A percentile compares a stretch with the other conserved stretches of the same genome.
These are phyloP conservation scores for Leishmania turanica DNA, from an alignment of 208 protist species.

Conservation along the genomic window DNA sequence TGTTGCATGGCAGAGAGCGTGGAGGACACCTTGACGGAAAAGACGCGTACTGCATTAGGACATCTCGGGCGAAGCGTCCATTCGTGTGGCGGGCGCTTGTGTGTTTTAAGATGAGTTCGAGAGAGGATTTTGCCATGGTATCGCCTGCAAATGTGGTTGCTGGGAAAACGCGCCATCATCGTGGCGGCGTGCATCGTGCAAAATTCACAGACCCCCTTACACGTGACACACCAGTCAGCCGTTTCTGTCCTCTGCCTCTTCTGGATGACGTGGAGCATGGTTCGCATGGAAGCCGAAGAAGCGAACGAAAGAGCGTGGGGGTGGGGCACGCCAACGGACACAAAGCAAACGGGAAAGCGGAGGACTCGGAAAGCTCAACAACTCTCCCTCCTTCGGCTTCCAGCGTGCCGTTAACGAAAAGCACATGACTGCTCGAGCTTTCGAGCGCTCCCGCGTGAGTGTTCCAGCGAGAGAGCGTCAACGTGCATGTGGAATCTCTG, in stretches of 20 bases:
- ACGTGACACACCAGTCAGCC: background rate
- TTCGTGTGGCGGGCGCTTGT: background rate
- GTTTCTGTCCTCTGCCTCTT: background rate
- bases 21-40: too few relatives aligned
- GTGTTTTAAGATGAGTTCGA: background rate
- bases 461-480: background rate
- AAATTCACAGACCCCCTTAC: background rate
- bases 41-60: too few relatives aligned
- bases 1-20: background rate
- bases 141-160: background rate
- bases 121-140: background rate
- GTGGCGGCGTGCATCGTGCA: background rate
- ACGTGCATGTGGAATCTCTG: background rate
- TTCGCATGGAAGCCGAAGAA: background rate
- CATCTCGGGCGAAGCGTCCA: background rate
- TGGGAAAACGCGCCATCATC: background rate
- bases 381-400: background rate
- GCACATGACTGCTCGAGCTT: background rate
- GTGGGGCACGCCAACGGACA: background rate
- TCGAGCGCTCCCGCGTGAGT: background rate
- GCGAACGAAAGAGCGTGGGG: background rate
- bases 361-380: background rate
- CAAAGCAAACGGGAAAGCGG: background rate
- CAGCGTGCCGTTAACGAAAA: background rate
- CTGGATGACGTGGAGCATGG: background rate